Evolutionary conservation across 2,329 filamentous ascomycete species (phyloP).

Genomic region (Cadophora sp.): DNA sequence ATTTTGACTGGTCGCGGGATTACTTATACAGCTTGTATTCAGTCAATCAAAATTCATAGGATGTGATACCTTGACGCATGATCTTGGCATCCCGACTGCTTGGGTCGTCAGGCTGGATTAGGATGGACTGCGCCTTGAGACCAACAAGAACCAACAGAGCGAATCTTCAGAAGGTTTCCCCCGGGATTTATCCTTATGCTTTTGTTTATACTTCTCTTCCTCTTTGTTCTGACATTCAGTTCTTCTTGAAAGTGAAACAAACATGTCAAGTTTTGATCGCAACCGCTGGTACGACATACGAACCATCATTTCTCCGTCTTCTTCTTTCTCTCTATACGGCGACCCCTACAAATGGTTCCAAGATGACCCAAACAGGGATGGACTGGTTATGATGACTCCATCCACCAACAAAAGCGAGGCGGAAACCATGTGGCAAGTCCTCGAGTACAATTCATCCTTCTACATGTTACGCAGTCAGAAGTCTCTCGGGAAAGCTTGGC

Average conservation of each 20-base stretch:
- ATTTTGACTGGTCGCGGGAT: conserved; percentile 11
- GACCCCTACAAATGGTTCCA: not conserved
- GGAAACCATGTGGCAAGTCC: not conserved
- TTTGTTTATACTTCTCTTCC: not conserved
- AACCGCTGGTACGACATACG: not conserved
- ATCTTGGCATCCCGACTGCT: not conserved
- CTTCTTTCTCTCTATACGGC: not conserved
- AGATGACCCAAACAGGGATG: not conserved
- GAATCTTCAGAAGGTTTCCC: not conserved
- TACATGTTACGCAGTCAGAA: not conserved
- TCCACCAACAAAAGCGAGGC: not conserved
- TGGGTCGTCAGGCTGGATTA: not conserved
- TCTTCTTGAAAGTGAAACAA: too few relatives aligned
- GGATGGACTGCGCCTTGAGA: not conserved
- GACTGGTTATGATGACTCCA: not conserved
- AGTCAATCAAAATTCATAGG: not conserved
- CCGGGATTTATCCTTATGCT: not conserved
- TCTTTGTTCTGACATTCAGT: not conserved
- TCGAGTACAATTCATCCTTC: not conserved
- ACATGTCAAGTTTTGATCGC: not conserved
- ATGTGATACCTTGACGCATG: not conserved
- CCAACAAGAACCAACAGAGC: conserved; percentile 1
- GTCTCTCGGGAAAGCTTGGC: not conserved
- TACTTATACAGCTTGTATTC: not conserved
- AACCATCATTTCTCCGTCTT: not conserved